Base-by-base conservation (phyloP, 345 rosid genomes). In the Crucihimalaya himalaica region DNA sequence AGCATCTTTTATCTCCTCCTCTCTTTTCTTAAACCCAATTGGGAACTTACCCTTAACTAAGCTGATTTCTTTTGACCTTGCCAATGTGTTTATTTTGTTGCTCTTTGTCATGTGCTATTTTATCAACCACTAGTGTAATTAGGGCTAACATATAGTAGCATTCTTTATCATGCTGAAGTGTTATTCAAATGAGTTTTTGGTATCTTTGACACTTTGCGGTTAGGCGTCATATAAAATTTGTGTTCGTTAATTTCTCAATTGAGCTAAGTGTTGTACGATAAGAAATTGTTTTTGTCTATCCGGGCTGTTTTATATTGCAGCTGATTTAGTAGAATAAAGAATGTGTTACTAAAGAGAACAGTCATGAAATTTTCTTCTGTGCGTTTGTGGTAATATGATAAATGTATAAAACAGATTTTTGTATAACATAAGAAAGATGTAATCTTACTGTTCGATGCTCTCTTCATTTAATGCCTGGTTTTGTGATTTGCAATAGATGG, bases 1-100 rank as follows among this genome's bases (percentile, higher is more conserved):
- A 78, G 85, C 48, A 13, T 66, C 65, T 61, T 75, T 46, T 45
- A 27, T 13, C 31, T 50, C 39, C 62, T 53, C 52, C 0, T 58
- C 63, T 6, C 43, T 35, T 67, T 50, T 56, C n/a, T 74, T 62
- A 18, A 14, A 42, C 14, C 37, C 18, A 42, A 10, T 56, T 47
- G 28, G 55, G 46, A 50, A 16, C 15, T 4, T 39, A 19, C 37
- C 68, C 51, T n/a, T 48, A 37, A 43, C 52, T 47, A 43, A 42
- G 45, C 55, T 63, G 32, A 46, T 32, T 54, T 51, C 8, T 28
- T 9, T 14, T 47, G 52, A 47, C 5, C 21, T 46, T 7, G 10
- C 9, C 16, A 16, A 0, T 1, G 51, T 18, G 23, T 57, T 40
- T 15, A 13, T 28, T 18, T 48, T 20, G 9, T 5, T 20, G 18